Evolutionary conservation across 495 filamentous ascomycete genomes (phyloP).

Genomic region (Lasiosphaeria ovina): DNA sequence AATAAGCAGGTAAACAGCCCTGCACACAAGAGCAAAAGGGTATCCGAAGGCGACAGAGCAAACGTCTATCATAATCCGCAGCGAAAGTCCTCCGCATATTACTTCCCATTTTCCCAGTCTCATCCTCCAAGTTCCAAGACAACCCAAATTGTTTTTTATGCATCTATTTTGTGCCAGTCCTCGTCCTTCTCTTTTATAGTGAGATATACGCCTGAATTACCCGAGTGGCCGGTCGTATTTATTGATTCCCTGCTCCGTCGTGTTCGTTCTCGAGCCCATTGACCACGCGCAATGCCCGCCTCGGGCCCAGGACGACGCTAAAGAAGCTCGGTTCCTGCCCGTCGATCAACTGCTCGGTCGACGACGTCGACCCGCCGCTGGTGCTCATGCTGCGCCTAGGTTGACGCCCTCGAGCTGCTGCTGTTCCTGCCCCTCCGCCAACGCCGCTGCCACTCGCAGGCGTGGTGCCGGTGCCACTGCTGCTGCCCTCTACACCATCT

Average conservation of each 20-base stretch:
- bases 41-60: no score
- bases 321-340: conserved; percentile 72
- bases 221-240: background rate
- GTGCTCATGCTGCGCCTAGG: conserved; percentile 22
- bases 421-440: conserved; percentile 12
- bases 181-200: background rate
- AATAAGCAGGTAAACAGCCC: no score
- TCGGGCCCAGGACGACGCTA: conserved; percentile 67
- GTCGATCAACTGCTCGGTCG: conserved; percentile 55
- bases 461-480: conserved; percentile 18
- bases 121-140: no score
- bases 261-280: conserved; percentile 49
- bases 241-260: background rate
- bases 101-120: no score
- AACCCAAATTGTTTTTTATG: no score
- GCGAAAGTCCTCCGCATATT: no score
- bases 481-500: conserved; percentile 17
- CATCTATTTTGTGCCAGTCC: no score
- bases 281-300: conserved; percentile 69
- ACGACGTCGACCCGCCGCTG: conserved; percentile 35
- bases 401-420: conserved; percentile 16
- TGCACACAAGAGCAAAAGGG: no score
- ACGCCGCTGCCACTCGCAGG: conserved; percentile 1
- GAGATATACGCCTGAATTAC: background rate
- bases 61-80: no score